Evolutionary conservation across 2,329 filamentous ascomycete species (phyloP).

Genomic region (Colletotrichum incanum): DNA sequence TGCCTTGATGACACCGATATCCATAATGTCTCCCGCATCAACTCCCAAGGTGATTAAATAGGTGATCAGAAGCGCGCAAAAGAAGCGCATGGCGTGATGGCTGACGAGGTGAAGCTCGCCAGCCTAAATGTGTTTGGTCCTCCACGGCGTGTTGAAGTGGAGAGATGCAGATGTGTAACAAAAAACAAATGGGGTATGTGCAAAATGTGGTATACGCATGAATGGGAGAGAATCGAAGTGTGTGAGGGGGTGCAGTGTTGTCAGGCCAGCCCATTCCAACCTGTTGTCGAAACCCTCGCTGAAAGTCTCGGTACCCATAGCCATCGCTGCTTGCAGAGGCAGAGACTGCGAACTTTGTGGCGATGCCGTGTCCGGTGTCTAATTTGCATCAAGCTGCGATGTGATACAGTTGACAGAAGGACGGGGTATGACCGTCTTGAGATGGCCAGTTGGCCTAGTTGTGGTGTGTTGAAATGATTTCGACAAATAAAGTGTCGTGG

Average conservation of each 20-base stretch:
- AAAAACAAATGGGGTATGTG: conserved; percentile 40
- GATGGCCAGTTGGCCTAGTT: conserved; percentile 14
- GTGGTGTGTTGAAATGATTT: conserved; percentile 18
- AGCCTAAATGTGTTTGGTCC: conserved; percentile 30
- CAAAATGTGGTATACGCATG: conserved; percentile 42
- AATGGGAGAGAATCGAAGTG: conserved; percentile 38
- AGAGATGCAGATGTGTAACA: conserved; percentile 33
- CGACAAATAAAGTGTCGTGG: conserved; percentile 33
- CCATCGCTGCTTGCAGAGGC: conserved; percentile 2
- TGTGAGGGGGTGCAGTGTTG: conserved; percentile 24
- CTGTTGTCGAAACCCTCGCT: conserved; percentile 17
- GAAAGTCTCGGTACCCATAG: not conserved
- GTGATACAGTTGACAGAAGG: conserved; percentile 1
- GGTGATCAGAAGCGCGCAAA: conserved; percentile 32
- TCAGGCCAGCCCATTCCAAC: conserved; percentile 43
- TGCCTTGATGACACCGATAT: conserved; percentile 9
- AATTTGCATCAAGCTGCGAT: not conserved
- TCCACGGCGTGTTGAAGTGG: conserved; percentile 43
- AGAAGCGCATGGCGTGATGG: conserved; percentile 16
- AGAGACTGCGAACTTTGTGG: not conserved
- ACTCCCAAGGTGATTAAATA: conserved; percentile 34
- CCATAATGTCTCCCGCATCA: conserved; percentile 22
- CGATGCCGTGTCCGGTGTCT: not conserved
- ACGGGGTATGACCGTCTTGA: conserved; percentile 12
- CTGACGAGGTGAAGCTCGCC: conserved; percentile 36